Evolutionary conservation across 192 early-diverging fungal species (phyloP).

Genomic region (Physocladia obscura): DNA sequence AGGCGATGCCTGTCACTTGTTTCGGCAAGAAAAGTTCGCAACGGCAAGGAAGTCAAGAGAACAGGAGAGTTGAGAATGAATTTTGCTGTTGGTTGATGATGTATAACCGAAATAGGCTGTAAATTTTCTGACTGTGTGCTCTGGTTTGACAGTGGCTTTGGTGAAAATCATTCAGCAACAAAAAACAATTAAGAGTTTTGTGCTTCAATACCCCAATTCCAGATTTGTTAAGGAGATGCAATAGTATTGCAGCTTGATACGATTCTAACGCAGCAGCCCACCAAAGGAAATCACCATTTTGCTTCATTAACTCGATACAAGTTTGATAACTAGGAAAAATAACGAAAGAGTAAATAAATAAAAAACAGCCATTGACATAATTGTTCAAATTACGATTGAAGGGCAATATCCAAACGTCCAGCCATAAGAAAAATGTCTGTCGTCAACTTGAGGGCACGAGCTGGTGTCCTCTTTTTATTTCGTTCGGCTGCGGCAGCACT

Average conservation of each 20-base stretch:
- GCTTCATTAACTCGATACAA: constrained; percentile 68
- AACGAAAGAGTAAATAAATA: background rate
- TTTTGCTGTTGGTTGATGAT: constrained; percentile 14
- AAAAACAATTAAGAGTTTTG: too few relatives aligned
- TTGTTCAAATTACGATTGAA: constrained; percentile 17
- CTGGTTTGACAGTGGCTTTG: too few relatives aligned
- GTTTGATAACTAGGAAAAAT: constrained; percentile 51
- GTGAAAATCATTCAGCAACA: too few relatives aligned
- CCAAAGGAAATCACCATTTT: constrained; percentile 73
- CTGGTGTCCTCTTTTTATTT: constrained; percentile 60
- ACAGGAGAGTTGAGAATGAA: constrained; percentile 18
- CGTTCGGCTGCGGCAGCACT: background rate
- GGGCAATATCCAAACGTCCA: constrained; percentile 68
- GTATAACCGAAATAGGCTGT: too few relatives aligned
- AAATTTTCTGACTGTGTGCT: too few relatives aligned
- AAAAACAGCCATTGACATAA: constrained; percentile 24
- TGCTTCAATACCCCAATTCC: constrained; percentile 62
- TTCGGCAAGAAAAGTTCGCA: constrained; percentile 51
- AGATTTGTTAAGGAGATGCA: constrained; percentile 60
- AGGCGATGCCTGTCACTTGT: constrained; percentile 69
- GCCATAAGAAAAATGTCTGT: constrained; percentile 75
- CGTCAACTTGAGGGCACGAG: constrained; percentile 69
- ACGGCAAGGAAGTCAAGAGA: constrained; percentile 3
- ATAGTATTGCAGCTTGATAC: constrained; percentile 58
- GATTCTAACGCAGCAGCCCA: constrained; percentile 73